These are phyloP conservation scores for Ustilago nuda DNA, from an alignment of 1,284 basidiomycete genomes.

Conservation along the genomic window DNA sequence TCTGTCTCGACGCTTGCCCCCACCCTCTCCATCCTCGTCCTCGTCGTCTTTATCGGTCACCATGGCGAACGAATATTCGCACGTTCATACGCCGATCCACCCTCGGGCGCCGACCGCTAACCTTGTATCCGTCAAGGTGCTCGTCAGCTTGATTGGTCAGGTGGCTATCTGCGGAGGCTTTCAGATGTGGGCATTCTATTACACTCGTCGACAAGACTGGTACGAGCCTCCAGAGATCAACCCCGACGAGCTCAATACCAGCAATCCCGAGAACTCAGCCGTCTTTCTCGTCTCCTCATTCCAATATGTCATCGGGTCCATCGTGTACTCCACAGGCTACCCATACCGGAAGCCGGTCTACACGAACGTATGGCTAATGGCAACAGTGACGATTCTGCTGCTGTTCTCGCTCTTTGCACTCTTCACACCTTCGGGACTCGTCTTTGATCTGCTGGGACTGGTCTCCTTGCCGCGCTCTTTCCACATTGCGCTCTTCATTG, in stretches of 20 bases:
- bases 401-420: slow-evolving; percentile 60
- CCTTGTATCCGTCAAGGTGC: slow-evolving; percentile 93
- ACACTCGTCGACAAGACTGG: slow-evolving; percentile 88
- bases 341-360: slow-evolving; percentile 95
- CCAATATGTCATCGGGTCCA: slow-evolving; percentile 97
- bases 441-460: slow-evolving; percentile 80
- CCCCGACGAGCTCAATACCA: slow-evolving; percentile 84
- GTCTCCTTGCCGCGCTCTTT: slow-evolving; percentile 80
- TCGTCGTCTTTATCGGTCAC: slow-evolving; percentile 1
- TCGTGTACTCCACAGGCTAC: slow-evolving; percentile 96
- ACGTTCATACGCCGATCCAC: slow-evolving; percentile 73
- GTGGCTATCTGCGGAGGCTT: slow-evolving; percentile 85
- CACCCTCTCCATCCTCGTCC: background rate
- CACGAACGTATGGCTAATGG: slow-evolving; percentile 76
- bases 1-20: slow-evolving; percentile 23
- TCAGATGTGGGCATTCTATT: slow-evolving; percentile 89
- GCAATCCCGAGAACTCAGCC: slow-evolving; percentile 91
- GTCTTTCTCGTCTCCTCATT: slow-evolving; percentile 95
- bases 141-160: slow-evolving; percentile 93
- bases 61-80: slow-evolving; percentile 25
- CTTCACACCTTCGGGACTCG: slow-evolving; percentile 74
- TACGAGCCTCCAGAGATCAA: slow-evolving; percentile 75
- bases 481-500: slow-evolving; percentile 78
- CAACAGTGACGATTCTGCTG: slow-evolving; percentile 51
- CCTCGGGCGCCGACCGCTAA: slow-evolving; percentile 94